These are phyloP conservation scores for Fusarium newnesense DNA, from an alignment of 2,329 filamentous ascomycete species.

Conservation along the genomic window DNA sequence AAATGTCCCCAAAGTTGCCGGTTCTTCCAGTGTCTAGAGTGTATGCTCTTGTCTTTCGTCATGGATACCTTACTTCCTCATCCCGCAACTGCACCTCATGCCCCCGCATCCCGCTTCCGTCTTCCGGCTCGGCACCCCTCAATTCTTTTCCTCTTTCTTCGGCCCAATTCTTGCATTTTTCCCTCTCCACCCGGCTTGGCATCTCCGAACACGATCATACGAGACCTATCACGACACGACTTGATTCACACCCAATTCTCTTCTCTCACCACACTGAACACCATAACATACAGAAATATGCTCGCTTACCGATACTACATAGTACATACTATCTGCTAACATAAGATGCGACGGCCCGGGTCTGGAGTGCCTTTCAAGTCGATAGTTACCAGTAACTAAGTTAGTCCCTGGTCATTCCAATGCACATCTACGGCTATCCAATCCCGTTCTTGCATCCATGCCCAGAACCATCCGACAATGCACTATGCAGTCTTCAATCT, in stretches of 20 bases:
- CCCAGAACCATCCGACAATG: background rate
- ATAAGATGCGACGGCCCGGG: constrained; percentile 30
- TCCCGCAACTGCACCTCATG: constrained; percentile 7
- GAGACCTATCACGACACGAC: constrained; percentile 9
- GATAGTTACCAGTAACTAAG: background rate
- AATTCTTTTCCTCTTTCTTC: constrained; percentile 21
- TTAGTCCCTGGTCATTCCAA: background rate
- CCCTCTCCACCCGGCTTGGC: constrained; percentile 32
- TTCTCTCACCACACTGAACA: constrained; percentile 34
- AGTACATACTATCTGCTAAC: background rate
- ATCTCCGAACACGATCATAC: constrained; percentile 15
- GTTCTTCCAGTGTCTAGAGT: constrained; percentile 4
- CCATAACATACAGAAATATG: background rate
- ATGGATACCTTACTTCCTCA: constrained; percentile 11
- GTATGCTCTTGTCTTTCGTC: constrained; percentile 38
- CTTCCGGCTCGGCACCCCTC: constrained; percentile 29
- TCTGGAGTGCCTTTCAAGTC: background rate
- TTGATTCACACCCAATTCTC: constrained; percentile 8
- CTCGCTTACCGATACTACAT: constrained; percentile 1
- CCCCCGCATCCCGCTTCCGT: constrained; percentile 30
- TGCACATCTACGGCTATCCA: background rate
- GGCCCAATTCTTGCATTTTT: constrained; percentile 19
- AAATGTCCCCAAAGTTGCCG: constrained; percentile 9
- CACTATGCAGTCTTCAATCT: background rate
- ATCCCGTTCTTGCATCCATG: background rate